Evolutionary conservation across 768 basidiomycete species (phyloP), one percentile per base, ranked within the genome.

Genomic region (Macrolepiota fuliginosa): DNA sequence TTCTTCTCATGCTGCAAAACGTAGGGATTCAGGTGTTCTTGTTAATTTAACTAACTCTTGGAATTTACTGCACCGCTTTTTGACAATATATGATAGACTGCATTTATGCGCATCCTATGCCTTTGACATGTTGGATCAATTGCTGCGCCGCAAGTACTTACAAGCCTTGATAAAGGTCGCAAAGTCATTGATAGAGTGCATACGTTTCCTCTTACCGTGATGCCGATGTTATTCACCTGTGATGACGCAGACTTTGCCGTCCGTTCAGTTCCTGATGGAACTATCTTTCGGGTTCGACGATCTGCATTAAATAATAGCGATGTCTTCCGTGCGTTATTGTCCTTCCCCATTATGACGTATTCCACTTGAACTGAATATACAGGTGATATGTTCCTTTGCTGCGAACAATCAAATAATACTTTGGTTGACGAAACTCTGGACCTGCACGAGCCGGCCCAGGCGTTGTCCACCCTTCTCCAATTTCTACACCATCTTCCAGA

Each of bases 361-460:
- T 32, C 42, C 36, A 45, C 45, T 19, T 46, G 24, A 27, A 22
- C 46, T 56, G 9, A 11, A 32, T n/a, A 12, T 68, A 11, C 69
- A 90, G 89, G 80, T 27, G 81, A 88, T 68, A 90, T 91, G 89
- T 90, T 91, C 69, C 72, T 77, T 25, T 81, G 81, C 63, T 88
- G 87, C 63, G 80, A 84, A 54, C 60, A 62, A 49, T 36, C 54
- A 47, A 63, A 58, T n/a, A 65, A 58, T 54, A 56, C 59, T 29
- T 22, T 63, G 17, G 56, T 61, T 29, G 68, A 72, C 12, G 57
- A 77, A 56, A 68, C 67, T n/a, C 71, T 89, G 13, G 83, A 86
- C 62, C 69, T 90, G 25, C 76, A 83, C 56, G 89, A 91, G 69
- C 70, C 79, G 12, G 76, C 81, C 19, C 72, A 75, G 19, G 71